Base-by-base conservation (phyloP, 495 filamentous ascomycete species). In the Trichoderma erinaceum region DNA sequence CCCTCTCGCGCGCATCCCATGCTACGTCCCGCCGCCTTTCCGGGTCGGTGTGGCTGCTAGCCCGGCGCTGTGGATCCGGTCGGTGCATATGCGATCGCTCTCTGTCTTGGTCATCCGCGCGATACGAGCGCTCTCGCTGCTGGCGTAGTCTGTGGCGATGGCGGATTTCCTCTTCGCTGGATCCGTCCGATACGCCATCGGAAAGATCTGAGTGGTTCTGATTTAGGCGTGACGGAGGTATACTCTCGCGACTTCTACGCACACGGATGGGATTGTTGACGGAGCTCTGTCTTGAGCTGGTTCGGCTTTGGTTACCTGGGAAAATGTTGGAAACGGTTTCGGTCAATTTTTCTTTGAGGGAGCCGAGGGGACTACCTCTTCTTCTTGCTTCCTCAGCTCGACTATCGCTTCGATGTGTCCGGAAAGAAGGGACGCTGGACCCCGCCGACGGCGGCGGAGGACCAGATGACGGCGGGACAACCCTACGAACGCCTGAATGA, bases 41-140 rank as follows among this genome's bases (percentile, higher is more conserved):
- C 15, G 76, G 48, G 25, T 82, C 80, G 2, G 78, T 72, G 64
- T 82, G 80, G 70, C 80, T 82, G 68, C 78, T 81, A 2, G 79
- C 75, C 56, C 80, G 72, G 23, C 80, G 76, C n/a, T 69, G 72
- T n/a, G 61, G 16, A 8, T 70, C 68, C 27, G 76, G 74, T 18
- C 73, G 74, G 0, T 65, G 18, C 35, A 77, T 65, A 68, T 80
- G 78, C 15, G 29, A 23, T 13, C n/a, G 50, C 4, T 61, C 15
- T n/a, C 67, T 43, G 2, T 68, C 66, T 25, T 29, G 32, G 25
- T 69, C 67, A 23, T 69, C 38, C 15, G 58, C 18, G 43, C 64
- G 63, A 27, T 65, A 50, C 8, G 35, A 38, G 21, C 44, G 38
- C 2, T 52, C 58, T 21, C 66, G 44, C 23, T 77, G 74, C 11